phyloP scores from a whole-genome alignment of 2,329 filamentous ascomycete genomes.

The Pyrenochaeta sp. region DNA sequence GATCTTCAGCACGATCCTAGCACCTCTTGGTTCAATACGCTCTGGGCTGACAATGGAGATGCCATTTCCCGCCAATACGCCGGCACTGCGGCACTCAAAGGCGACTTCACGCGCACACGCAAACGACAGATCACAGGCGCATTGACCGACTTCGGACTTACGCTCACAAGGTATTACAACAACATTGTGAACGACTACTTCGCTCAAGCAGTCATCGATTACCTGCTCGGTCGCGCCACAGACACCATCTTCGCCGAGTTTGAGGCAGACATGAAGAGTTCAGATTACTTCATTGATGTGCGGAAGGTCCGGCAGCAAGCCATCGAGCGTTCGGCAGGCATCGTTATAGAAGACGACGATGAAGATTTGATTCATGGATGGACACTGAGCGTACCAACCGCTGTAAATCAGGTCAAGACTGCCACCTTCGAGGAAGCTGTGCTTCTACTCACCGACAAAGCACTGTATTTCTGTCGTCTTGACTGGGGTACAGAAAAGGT shows the following conservation, averaged over 20 bases:
- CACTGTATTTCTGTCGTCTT: constrained; percentile 88
- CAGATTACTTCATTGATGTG: constrained; percentile 89
- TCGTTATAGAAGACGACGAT: constrained; percentile 77
- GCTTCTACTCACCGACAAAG: constrained; percentile 82
- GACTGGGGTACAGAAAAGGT: constrained; percentile 98
- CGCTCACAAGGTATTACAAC: constrained; percentile 78
- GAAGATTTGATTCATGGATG: constrained; percentile 91
- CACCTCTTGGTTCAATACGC: constrained; percentile 91
- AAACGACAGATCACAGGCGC: constrained; percentile 92
- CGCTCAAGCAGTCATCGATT: constrained; percentile 93
- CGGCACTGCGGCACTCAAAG: constrained; percentile 93
- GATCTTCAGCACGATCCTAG: constrained; percentile 77
- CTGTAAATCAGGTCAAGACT: constrained; percentile 71
- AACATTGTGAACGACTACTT: constrained; percentile 99
- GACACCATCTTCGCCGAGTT: constrained; percentile 92
- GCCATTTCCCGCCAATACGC: constrained; percentile 96
- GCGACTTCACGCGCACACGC: constrained; percentile 90
- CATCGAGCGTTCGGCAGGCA: constrained; percentile 86
- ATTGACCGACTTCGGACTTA: constrained; percentile 88
- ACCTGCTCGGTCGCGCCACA: constrained; percentile 87
- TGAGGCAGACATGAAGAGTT: constrained; percentile 89
- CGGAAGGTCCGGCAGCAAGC: constrained; percentile 84
- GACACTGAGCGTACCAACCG: constrained; percentile 81
- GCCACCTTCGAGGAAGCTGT: constrained; percentile 88
- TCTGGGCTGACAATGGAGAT: constrained; percentile 98